Evolutionary conservation across 1,284 basidiomycete species (phyloP), one percentile per base, ranked within the genome.

Genomic region (Heliocybe sulcata): DNA sequence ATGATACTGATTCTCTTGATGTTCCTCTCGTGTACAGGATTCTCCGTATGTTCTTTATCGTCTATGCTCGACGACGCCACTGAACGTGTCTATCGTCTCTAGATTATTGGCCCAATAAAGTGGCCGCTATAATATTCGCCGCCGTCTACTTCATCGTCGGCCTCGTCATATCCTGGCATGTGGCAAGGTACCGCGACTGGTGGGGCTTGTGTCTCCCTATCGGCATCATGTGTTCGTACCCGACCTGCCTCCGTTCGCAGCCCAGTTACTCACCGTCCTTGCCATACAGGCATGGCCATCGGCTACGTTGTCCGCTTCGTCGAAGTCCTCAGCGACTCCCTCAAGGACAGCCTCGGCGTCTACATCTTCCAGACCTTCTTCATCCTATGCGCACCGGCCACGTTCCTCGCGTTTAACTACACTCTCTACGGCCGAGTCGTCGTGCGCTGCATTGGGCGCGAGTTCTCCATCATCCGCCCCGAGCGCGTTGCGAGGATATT

Each of bases 201-300:
- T 60, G 59, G 57, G 59, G 59, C 26, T 53, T 60, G 6, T 58
- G 57, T 35, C 54, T 60, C 11, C 58, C 58, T 3, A 56, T 60
- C 20, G 59, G 57, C 3, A 26, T 33, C 10, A 29, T 53, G 20
- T 20, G 59, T 58, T 33, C 16, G 52, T 51, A 25, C 10, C 16
- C 6, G n/a, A 51, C 22, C 26, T 20, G 31, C 20, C 47, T 31
- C 11, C n/a, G 25, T n/a, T n/a, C n/a, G n/a, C n/a, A n/a, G n/a
- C n/a, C n/a, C n/a, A 49, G 14, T 16, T 4, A 26, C 27, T 25
- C 14, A 9, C n/a, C 20, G 45, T 10, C 20, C 23, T 47, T 47
- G 10, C n/a, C 19, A 6, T n/a, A 6, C 22, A 49, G 47, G 6
- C 23, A 26, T 29, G 23, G 8, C 23, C 3, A 25, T 49, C 8